Evolutionary conservation across 1,139 yeast species (phyloP).

Genomic region (Waltiozyma sp.): DNA sequence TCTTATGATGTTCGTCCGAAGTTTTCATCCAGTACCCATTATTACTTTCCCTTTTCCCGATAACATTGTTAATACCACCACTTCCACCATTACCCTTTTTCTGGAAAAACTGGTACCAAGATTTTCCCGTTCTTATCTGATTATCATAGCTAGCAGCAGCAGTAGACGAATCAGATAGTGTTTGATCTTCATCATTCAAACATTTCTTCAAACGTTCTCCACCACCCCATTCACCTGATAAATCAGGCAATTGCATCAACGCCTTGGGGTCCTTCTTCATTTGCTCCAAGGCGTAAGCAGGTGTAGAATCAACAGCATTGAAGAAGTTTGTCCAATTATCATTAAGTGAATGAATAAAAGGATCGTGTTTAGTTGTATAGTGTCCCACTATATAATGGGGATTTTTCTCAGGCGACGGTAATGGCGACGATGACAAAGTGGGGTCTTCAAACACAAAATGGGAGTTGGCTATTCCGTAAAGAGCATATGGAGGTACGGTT

Average conservation of each 20-base stretch:
- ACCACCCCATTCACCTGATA: conserved; percentile 57
- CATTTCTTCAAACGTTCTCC: conserved; percentile 48
- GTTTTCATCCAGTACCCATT: background rate
- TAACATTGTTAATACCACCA: background rate
- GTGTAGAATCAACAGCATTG: conserved; percentile 19
- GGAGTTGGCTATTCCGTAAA: conserved; percentile 40
- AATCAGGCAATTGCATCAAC: conserved; percentile 18
- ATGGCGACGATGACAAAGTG: background rate
- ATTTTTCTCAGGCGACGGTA: conserved; percentile 1
- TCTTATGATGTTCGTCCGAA: background rate
- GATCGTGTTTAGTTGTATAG: conserved; percentile 10
- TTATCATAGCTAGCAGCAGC: no score
- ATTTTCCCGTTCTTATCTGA: no score
- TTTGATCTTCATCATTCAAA: conserved; percentile 24
- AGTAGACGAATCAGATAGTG: conserved; percentile 3
- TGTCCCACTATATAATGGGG: background rate
- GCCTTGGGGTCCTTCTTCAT: conserved; percentile 14
- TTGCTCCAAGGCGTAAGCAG: conserved; percentile 19
- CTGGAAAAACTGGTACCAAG: background rate
- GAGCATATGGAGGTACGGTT: conserved; percentile 44
- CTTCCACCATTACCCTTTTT: background rate
- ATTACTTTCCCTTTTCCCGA: background rate
- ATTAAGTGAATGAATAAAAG: conserved; percentile 19
- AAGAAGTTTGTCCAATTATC: conserved; percentile 20
- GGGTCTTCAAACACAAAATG: background rate